phyloP scores from a whole-genome alignment of 139 green algal species.

The Chlorella vulgaris region DNA sequence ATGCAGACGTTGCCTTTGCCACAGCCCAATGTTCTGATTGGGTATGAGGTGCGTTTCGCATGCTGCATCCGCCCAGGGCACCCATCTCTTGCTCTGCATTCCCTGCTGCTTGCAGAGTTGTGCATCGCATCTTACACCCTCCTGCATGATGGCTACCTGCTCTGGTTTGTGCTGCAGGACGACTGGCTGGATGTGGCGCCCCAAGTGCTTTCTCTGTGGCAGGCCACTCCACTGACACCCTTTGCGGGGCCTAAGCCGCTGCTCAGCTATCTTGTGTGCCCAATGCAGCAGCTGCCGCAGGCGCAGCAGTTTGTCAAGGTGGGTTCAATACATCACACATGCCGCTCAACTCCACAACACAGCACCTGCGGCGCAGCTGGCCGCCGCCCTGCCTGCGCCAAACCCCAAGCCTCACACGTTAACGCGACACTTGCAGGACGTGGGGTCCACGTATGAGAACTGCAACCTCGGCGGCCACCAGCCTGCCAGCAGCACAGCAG shows the following conservation, averaged over 20 bases:
- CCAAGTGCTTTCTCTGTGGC: conserved; percentile 28
- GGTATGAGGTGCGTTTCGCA: not conserved
- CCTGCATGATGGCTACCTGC: not conserved
- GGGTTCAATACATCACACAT: not conserved
- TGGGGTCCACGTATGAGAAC: conserved; percentile 14
- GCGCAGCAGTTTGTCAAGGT: conserved; percentile 18
- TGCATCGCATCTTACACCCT: not conserved
- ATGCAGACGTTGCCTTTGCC: no score
- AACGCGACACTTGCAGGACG: no score
- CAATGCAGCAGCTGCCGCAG: not conserved
- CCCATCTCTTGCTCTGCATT: not conserved
- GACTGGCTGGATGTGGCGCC: conserved; percentile 39
- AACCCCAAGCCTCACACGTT: no score
- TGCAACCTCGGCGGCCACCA: conserved; percentile 25
- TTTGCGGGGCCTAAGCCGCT: conserved; percentile 30
- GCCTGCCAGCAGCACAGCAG: not conserved
- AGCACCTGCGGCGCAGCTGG: no score
- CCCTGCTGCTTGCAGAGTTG: not conserved
- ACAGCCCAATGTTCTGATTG: not conserved
- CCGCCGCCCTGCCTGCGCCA: no score
- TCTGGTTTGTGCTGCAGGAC: not conserved
- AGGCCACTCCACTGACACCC: conserved; percentile 20
- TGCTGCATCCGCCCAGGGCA: no score
- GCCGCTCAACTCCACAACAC: no score
- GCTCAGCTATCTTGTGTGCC: conserved; percentile 30